Conservation (phyloP, 2,329 filamentous ascomycete species). For the Penicillium occitanis region DNA sequence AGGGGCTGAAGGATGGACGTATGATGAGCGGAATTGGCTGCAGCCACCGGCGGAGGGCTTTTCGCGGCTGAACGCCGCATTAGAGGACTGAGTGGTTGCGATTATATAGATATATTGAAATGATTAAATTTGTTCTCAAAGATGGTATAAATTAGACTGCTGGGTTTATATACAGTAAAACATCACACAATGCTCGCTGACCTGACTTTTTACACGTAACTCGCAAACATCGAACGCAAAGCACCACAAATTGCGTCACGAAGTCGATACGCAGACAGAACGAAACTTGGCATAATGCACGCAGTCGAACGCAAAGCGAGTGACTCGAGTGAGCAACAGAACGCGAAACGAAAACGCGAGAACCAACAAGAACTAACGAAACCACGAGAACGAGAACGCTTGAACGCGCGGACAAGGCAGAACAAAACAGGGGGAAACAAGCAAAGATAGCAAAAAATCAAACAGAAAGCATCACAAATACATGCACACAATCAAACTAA, state of each 20-base stretch:
- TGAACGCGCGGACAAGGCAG: not conserved
- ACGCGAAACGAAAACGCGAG: not conserved
- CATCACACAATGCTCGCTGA: conserved; percentile 12
- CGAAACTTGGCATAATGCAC: not conserved
- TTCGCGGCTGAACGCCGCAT: conserved; percentile 56
- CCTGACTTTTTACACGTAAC: not conserved
- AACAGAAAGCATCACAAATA: not conserved
- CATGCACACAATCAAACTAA: conserved; percentile 7
- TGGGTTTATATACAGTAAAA: not conserved
- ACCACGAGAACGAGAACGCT: not conserved
- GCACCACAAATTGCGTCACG: not conserved
- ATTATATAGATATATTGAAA: no score
- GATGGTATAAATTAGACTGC: conserved; percentile 22
- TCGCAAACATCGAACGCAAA: conserved; percentile 1
- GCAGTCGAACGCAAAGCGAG: not conserved
- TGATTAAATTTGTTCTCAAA: conserved; percentile 23
- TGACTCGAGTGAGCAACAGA: conserved; percentile 10
- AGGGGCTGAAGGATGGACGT: conserved; percentile 63
- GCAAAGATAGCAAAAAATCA: not conserved
- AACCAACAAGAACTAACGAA: not conserved
- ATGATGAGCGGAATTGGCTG: conserved; percentile 90
- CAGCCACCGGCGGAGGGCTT: conserved; percentile 81
- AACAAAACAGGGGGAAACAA: not conserved
- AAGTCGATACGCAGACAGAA: conserved; percentile 4
- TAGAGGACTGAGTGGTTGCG: not conserved